Base-by-base conservation (phyloP, 345 rosid species). In the Melastoma malabathricum region DNA sequence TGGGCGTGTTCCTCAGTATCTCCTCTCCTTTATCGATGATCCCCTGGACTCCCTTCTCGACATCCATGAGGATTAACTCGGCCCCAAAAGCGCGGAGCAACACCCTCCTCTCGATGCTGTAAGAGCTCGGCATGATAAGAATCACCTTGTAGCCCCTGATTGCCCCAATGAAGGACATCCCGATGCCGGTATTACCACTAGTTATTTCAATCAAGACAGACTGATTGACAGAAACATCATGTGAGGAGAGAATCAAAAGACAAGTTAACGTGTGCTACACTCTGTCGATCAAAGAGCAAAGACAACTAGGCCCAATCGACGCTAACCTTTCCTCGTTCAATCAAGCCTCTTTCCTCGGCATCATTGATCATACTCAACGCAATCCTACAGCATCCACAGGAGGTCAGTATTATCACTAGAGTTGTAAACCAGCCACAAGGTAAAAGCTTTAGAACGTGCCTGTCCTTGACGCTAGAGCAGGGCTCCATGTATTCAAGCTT, bases 401-500 rank as follows among this genome's bases (percentile, higher is more conserved):
- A 39, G n/a, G 17, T 50, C 13, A 3, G 5, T 27, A 0, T 0
- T 50, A 23, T 6, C 0, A 50, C 53, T 9, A 6, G 39, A 4
- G 18, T 15, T 7, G 53, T 15, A 50, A 31, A 27, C 3, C 17
- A 15, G 18, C 16, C 18, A 1, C n/a, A n/a, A 15, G 25, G 27
- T n/a, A 4, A 50, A 50, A 31, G 10, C 34, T 18, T 18, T 6
- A 20, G n/a, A 3, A 53, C 19, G 18, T 54, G 79, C 94, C 94
- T 82, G 60, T 88, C 97, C 67, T 88, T 84, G 72, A 88, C 88
- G 56, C 97, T 84, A 3, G 94, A 84, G 62, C 90, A 84, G 16
- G 94, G 94, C 46, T 84, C 88, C 94, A 88, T 80, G 73, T 54
- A 67, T 71, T 84, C 94, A 19, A 82, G 73, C 79, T 88, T 88